These are phyloP conservation scores for Yueomyces sp. DNA, from an alignment of 1,139 yeast genomes.

Conservation along the genomic window DNA sequence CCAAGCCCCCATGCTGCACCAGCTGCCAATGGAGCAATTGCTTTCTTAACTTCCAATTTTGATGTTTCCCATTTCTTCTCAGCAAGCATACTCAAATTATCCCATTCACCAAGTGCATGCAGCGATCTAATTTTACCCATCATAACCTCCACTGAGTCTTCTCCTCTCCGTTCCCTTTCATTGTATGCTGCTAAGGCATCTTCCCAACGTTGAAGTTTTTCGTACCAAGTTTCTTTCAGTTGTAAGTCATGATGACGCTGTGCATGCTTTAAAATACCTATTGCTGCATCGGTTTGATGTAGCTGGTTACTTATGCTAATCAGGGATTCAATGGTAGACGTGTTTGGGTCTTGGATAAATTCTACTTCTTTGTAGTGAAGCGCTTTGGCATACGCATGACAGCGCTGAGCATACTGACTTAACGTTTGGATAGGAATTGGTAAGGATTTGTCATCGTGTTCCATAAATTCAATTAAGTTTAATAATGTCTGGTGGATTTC, in stretches of 20 bases:
- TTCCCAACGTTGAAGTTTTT: conserved; percentile 93
- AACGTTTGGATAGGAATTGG: conserved; percentile 83
- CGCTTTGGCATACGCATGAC: conserved; percentile 97
- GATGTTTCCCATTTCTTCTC: conserved; percentile 74
- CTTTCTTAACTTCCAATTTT: conserved; percentile 58
- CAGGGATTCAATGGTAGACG: conserved; percentile 84
- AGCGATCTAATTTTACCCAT: conserved; percentile 98
- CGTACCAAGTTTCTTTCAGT: conserved; percentile 95
- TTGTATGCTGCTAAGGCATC: conserved; percentile 89
- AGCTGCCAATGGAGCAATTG: conserved; percentile 96
- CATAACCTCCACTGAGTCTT: conserved; percentile 54
- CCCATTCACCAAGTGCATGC: conserved; percentile 98
- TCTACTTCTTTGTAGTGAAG: conserved; percentile 91
- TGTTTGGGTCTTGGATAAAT: conserved; percentile 84
- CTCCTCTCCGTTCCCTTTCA: conserved; percentile 45
- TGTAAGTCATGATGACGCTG: conserved; percentile 88
- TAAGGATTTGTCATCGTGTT: conserved; percentile 87
- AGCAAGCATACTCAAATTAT: conserved; percentile 74
- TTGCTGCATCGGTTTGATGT: conserved; percentile 96
- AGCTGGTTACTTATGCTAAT: conserved; percentile 88
- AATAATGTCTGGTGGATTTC: conserved; percentile 85
- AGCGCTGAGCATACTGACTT: conserved; percentile 87
- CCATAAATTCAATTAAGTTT: conserved; percentile 92
- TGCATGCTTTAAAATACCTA: conserved; percentile 91
- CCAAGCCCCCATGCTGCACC: conserved; percentile 99